phyloP scores from a whole-genome alignment of 192 early-diverging fungal species.

The Backusella sp. region DNA sequence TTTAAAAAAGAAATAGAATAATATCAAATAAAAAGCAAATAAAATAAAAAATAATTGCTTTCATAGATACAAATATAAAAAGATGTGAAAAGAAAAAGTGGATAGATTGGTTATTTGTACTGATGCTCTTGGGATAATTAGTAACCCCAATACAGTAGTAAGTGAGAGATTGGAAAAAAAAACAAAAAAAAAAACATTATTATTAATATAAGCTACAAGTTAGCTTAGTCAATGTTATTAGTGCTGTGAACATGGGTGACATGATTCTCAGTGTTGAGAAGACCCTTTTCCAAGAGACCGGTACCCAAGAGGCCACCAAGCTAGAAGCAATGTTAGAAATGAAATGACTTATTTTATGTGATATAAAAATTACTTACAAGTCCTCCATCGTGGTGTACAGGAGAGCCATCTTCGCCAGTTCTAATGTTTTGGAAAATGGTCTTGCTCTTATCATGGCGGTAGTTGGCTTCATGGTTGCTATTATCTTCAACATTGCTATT shows the following conservation, averaged over 20 bases:
- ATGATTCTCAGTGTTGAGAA: neutral
- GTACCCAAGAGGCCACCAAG: neutral
- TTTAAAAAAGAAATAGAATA: neutral
- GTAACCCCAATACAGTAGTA: neutral
- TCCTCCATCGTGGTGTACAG: neutral
- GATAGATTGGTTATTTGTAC: neutral
- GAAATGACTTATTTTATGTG: neutral
- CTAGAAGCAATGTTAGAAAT: neutral
- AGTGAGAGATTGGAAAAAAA: neutral
- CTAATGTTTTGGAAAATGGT: neutral
- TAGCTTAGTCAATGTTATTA: neutral
- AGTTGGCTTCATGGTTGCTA: neutral
- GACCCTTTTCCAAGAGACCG: neutral
- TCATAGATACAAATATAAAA: neutral
- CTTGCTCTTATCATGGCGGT: neutral
- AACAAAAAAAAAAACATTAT: neutral
- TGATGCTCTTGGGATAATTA: conserved; percentile 1
- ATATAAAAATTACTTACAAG: neutral
- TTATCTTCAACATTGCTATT: neutral
- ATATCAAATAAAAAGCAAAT: conserved; percentile 9
- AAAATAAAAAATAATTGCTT: neutral
- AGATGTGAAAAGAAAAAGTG: neutral
- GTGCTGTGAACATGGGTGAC: neutral
- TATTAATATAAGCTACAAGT: neutral
- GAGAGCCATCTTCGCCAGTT: neutral